Percentiles rank a stretch among this genome's conserved stretches.
These are phyloP conservation scores for Candida michaelii DNA, from an alignment of 805 yeast genomes.

Conservation along the genomic window DNA sequence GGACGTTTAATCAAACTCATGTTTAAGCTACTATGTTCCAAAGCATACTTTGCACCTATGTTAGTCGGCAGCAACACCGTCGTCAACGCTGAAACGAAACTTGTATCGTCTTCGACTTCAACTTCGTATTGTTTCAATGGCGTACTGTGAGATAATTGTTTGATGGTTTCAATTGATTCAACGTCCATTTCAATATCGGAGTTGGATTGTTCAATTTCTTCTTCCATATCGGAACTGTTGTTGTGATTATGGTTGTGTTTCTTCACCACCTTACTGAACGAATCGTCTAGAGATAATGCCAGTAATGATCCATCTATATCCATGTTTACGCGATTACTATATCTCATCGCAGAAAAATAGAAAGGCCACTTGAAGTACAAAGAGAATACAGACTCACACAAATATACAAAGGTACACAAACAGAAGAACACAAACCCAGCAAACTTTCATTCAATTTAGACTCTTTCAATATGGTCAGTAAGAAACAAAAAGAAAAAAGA, in stretches of 20 bases:
- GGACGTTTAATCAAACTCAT: conserved; percentile 9
- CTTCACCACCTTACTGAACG: background rate
- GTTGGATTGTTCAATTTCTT: conserved; percentile 5
- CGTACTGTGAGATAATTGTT: conserved; percentile 6
- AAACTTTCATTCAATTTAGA: too few relatives aligned
- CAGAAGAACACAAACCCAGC: background rate
- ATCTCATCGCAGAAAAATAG: conserved; percentile 4
- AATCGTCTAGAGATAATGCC: conserved; percentile 14
- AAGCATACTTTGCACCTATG: conserved; percentile 42
- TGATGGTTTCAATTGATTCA: conserved; percentile 8
- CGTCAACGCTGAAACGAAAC: conserved; percentile 19
- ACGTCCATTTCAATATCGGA: conserved; percentile 6
- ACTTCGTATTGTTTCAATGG: conserved; percentile 7
- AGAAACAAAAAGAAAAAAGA: conserved; percentile 60
- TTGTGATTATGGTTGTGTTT: background rate
- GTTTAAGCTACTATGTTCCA: conserved; percentile 15
- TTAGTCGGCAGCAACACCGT: conserved; percentile 33
- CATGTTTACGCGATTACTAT: conserved; percentile 12
- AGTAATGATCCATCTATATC: conserved; percentile 14
- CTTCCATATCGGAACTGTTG: conserved; percentile 11
- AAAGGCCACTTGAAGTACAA: background rate
- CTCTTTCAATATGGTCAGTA: conserved; percentile 20
- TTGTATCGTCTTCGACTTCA: conserved; percentile 15
- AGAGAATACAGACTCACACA: background rate
- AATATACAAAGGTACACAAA: background rate